Conservation (phyloP, 176 grass and related monocot species). For the Carex myosuroides region DNA sequence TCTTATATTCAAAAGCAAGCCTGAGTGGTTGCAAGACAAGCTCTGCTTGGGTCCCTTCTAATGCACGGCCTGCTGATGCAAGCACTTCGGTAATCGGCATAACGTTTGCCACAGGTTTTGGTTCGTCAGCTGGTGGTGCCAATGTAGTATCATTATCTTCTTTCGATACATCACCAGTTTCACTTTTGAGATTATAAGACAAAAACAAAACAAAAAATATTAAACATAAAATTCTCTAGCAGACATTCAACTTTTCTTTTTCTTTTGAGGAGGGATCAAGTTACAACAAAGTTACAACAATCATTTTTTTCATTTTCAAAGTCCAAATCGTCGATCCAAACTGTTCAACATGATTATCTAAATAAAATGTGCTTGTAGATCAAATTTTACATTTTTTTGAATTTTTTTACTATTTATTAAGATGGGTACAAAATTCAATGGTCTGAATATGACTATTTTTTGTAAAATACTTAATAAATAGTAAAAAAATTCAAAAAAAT, state of each 20-base stretch:
- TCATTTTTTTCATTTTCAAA: too few species aligned
- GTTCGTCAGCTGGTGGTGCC: constrained; percentile 10
- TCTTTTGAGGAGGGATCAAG: too few species aligned
- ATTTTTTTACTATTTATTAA: too few species aligned
- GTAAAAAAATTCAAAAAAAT: too few species aligned
- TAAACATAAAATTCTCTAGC: not conserved
- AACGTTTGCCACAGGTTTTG: constrained; percentile 20
- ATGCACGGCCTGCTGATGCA: constrained; percentile 65
- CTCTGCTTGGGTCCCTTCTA: constrained; percentile 81
- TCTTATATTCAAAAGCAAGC: constrained; percentile 92
- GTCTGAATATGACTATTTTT: too few species aligned
- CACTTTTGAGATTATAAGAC: constrained; percentile 13
- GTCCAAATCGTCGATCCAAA: too few species aligned
- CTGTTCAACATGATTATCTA: too few species aligned
- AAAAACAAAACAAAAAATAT: not conserved
- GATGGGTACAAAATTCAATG: too few species aligned
- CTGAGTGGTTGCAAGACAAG: constrained; percentile 89
- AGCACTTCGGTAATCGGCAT: constrained; percentile 63
- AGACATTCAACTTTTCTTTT: not conserved
- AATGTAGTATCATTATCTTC: constrained; percentile 2
- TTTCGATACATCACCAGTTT: constrained; percentile 3
- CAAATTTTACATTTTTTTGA: too few species aligned
- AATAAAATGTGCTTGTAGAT: too few species aligned
- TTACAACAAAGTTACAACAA: too few species aligned
- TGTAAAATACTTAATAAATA: too few species aligned